Base-by-base conservation (phyloP, 2,329 filamentous ascomycete species). In the Cladophialophora exuberans region DNA sequence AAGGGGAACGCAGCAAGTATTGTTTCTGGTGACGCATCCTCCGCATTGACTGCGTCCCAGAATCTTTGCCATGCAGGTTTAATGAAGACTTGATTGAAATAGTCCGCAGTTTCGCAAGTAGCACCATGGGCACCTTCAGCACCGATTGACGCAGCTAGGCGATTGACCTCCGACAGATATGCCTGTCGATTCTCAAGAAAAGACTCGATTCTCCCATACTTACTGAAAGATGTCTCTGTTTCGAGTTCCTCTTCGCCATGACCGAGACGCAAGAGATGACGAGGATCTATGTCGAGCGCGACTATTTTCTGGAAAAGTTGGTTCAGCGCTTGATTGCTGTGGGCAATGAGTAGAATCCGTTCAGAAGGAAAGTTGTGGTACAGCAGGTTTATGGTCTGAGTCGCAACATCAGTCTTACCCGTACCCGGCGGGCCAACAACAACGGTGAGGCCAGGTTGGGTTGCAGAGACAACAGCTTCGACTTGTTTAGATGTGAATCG, bases 341-440 rank as follows among this genome's bases (percentile, higher is more conserved):
- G 94, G 3, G 94, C 94, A 61, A 99, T 85, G 35, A 99, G 83
- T 15, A 99, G 77, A 0, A 94, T 99, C 64, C 90, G 88, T 71
- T 99, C 91, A 61, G 87, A 80, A 6, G 94, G 92, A 69, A 97
- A 99, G 73, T 97, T 96, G 77, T 97, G 93, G 69, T 99, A 99
- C 64, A 99, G 88, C 71, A 97, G 97, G 76, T 90, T 97, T 74
- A 99, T 99, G 69, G 97, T 95, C 72, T 99, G 94, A 3, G 93
- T 97, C 43, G 91, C 92, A 49, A 99, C 94, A 72, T 99, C 94
- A n/a, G 94, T 99, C 77, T 99, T 99, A 60, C 95, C 94, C 5
- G 94, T 99, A 51, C 94, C 94, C 6, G 94, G 94, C 50, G 94
- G 94, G 1, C 94, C 94, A 59, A 99, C 90, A 64, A 99, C 88